Evolutionary conservation across 768 basidiomycete genomes (phyloP), one percentile per base, ranked within the genome.

Genomic region (Termitomyces sp.): DNA sequence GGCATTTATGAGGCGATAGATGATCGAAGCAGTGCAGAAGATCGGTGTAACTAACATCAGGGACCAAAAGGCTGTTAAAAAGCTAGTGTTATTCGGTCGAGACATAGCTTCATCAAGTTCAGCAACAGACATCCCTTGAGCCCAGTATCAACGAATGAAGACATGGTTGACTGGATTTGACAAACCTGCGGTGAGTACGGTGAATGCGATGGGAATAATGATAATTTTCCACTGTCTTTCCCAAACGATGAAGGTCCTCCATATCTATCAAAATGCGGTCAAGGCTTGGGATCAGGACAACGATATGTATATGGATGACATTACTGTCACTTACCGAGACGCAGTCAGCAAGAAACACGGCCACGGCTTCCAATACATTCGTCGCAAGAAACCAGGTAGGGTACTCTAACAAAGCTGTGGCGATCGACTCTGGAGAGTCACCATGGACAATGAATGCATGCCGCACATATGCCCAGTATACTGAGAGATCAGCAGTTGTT

Each of bases 1-100:
- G 8, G 45, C 36, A 20, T 39, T n/a, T 12, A 49, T 27, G 15
- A 60, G 34, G 20, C 61, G 58, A 46, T 62, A 62, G 20, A 62
- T 36, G 37, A 62, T 62, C 16, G 58, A 53, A 31, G 37, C 47
- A 4, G 61, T 62, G 36, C 61, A 62, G 22, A 57, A 57, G 33
- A 62, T 34, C 3, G 61, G 59, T 24, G 61, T 57, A n/a, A 24
- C 39, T 9, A 62, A 33, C 31, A 48, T 54, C 4, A 59, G 44
- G 4, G 54, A 48, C 44, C 57, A 62, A 16, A 59, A 50, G 48
- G 42, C 39, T 36, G 5, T 46, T 46, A 56, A 15, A 11, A 13
- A 30, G 31, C 34, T 4, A 18, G 16, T 39, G 34, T 6, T 4
- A 1, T 20, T 37, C 13, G 22, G 11, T 16, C 36, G 51, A 24